Percentiles rank a stretch among this genome's conserved stretches.
phyloP scores from a whole-genome alignment of 202 grass and related monocot genomes.

The Dendrocalamus latiflorus region DNA sequence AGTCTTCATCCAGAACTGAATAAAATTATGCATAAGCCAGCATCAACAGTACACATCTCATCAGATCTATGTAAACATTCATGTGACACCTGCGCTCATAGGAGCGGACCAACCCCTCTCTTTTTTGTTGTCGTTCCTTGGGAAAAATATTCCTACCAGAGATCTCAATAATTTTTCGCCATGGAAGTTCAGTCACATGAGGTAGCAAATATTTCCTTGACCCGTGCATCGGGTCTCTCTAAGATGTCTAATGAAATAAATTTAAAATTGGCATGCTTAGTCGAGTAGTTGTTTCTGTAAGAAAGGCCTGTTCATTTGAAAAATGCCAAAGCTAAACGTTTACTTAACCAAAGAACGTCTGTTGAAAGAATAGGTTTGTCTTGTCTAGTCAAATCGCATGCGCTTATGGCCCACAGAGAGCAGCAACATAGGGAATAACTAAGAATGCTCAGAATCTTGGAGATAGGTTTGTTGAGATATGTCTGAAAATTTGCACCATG shows the following conservation, averaged over 20 bases:
- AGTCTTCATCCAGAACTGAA: neutral
- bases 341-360: conserved; percentile 1
- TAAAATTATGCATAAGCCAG: conserved; percentile 18
- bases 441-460: conserved; percentile 20
- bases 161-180: neutral
- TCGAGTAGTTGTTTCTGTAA: conserved; percentile 10
- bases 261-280: conserved; percentile 9
- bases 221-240: neutral
- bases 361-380: neutral
- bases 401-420: neutral
- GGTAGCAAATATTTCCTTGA: neutral
- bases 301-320: neutral
- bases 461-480: conserved; percentile 17
- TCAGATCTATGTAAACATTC: conserved; percentile 11
- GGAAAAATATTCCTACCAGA: neutral
- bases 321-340: neutral
- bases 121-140: neutral
- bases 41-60: conserved; percentile 5
- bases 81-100: conserved; percentile 6
- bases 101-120: neutral
- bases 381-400: conserved; percentile 9
- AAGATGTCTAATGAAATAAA: neutral
- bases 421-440: conserved; percentile 13
- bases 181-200: neutral
- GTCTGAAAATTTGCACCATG: neutral